A percentile compares a stretch with the other conserved stretches of the same genome.
Evolutionary conservation across 345 rosid genomes (phyloP).

Genomic region (Populus euphratica): DNA sequence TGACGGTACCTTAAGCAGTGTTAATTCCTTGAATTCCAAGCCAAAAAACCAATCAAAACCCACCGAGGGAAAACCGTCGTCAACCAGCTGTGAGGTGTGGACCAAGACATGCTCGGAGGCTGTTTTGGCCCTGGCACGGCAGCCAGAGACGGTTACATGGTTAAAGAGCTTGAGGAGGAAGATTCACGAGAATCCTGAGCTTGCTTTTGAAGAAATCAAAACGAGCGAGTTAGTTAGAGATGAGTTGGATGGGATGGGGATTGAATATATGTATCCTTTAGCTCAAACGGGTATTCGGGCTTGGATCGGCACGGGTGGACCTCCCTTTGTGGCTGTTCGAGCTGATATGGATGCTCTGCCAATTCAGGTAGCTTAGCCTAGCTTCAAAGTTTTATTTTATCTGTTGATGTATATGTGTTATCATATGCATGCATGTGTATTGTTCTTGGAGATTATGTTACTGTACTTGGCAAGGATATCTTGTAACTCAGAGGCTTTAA

Average conservation of each 20-base stretch:
- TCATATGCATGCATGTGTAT: background rate
- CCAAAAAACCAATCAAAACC: slow-evolving; percentile 20
- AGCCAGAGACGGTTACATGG: slow-evolving; percentile 38
- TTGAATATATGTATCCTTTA: slow-evolving; percentile 19
- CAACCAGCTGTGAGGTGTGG: slow-evolving; percentile 26
- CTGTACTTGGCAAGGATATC: background rate
- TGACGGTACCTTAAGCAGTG: background rate
- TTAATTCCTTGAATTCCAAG: slow-evolving; percentile 6
- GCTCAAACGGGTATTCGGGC: slow-evolving; percentile 27
- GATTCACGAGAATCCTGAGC: slow-evolving; percentile 28
- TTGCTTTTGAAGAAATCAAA: slow-evolving; percentile 26
- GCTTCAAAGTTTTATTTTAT: background rate
- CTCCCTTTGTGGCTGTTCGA: slow-evolving; percentile 22
- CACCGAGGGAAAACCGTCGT: background rate
- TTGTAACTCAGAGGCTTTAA: background rate
- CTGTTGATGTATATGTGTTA: background rate
- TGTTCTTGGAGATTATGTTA: background rate
- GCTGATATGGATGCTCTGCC: slow-evolving; percentile 33
- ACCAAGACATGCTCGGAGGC: slow-evolving; percentile 29
- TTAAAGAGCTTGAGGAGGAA: slow-evolving; percentile 14
- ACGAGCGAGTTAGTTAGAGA: slow-evolving; percentile 24
- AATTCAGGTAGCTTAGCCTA: slow-evolving; percentile 11
- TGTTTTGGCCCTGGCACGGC: slow-evolving; percentile 33
- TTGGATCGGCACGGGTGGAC: slow-evolving; percentile 16
- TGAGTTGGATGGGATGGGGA: slow-evolving; percentile 25